Evolutionary conservation across 352 stramenopile genomes (phyloP).

Genomic region (Phytopythium montanum): DNA sequence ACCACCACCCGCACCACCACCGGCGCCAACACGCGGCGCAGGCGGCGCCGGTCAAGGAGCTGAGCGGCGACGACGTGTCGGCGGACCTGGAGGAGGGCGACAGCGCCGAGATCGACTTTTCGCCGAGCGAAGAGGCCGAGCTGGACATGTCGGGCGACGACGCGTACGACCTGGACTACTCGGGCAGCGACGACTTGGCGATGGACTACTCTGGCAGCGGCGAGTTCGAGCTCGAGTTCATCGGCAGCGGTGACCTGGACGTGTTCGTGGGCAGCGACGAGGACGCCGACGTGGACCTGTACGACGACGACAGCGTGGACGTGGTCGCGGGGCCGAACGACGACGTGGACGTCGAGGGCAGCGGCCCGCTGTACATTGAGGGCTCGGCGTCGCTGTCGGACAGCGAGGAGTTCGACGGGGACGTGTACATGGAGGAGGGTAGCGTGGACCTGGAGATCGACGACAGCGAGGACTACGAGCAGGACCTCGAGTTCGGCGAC

Average conservation of each 20-base stretch:
- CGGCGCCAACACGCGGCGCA: constrained; percentile 16
- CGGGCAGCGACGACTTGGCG: constrained; percentile 19
- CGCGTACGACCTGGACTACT: constrained; percentile 15
- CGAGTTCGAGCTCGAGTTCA: constrained; percentile 15
- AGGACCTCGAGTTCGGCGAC: constrained; percentile 41
- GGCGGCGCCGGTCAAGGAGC: constrained; percentile 1
- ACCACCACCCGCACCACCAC: constrained; percentile 32
- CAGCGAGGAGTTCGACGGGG: constrained; percentile 25
- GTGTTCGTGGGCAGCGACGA: constrained; percentile 21
- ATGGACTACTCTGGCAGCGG: constrained; percentile 15
- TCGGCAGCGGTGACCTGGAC: constrained; percentile 20
- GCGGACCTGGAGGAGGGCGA: constrained; percentile 18
- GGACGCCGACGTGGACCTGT: constrained; percentile 25
- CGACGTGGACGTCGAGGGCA: constrained; percentile 20
- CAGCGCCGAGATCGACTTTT: constrained; percentile 17
- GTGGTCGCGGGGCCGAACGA: constrained; percentile 20
- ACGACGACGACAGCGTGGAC: constrained; percentile 21
- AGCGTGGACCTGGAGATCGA: constrained; percentile 35
- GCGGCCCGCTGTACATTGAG: constrained; percentile 20
- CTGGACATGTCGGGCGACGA: constrained; percentile 17
- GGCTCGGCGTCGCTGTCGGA: constrained; percentile 22
- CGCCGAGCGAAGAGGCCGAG: constrained; percentile 15
- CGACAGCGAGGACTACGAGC: constrained; percentile 43
- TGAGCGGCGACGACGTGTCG: constrained; percentile 8
- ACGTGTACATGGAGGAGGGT: constrained; percentile 28